A percentile compares a stretch with the other conserved stretches of the same genome.
phyloP scores from a whole-genome alignment of 1,139 yeast species.

The Blastobotrys persicus region DNA sequence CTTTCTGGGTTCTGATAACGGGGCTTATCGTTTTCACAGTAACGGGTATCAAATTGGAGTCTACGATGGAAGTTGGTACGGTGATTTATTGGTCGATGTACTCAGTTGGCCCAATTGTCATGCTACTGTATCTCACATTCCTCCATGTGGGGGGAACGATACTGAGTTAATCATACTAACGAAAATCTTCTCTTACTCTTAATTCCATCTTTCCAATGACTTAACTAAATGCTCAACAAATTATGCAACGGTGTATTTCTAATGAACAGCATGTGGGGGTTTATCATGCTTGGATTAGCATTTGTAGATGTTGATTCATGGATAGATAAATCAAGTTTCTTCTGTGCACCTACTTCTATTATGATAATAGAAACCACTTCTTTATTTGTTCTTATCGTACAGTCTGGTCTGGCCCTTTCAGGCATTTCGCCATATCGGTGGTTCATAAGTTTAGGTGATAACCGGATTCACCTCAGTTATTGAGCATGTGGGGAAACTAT shows the following conservation, averaged over 20 bases:
- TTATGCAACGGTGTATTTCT: not conserved
- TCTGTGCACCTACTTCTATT: not conserved
- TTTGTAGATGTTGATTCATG: not conserved
- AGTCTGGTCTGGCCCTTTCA: not conserved
- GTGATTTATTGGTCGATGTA: conserved; percentile 4
- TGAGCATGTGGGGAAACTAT: conserved; percentile 2
- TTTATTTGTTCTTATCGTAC: too few species aligned
- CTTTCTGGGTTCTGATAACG: conserved; percentile 9
- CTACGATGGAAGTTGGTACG: not conserved
- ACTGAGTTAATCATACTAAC: not conserved
- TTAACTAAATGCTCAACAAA: not conserved
- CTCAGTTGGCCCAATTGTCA: not conserved
- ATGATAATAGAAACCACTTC: too few species aligned
- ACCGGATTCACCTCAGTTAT: not conserved
- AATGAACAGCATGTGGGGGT: not conserved
- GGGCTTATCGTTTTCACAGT: conserved; percentile 9
- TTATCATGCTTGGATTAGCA: not conserved
- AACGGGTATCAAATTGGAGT: conserved; percentile 4
- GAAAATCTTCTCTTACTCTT: not conserved
- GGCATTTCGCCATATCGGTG: not conserved
- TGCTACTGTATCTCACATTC: not conserved
- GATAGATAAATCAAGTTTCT: not conserved
- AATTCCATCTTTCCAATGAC: not conserved
- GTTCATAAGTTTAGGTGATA: not conserved
- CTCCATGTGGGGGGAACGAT: not conserved